Conservation (phyloP, 2,329 filamentous ascomycete species). For the Venturia nashicola region DNA sequence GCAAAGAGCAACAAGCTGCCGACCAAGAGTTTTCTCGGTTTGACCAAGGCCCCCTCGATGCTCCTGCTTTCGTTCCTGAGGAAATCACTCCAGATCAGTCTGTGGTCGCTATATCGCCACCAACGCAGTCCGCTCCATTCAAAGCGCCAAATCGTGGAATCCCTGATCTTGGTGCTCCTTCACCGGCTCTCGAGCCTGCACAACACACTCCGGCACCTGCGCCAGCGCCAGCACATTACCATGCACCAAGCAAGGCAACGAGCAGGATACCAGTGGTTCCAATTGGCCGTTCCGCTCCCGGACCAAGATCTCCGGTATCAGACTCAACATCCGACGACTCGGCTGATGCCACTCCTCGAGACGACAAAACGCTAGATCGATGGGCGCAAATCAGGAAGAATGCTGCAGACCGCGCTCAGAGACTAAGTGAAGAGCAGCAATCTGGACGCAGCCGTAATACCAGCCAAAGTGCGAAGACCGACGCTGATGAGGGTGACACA, state of each 20-base stretch:
- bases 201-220: background rate
- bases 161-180: background rate
- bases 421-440: slow-evolving; percentile 49
- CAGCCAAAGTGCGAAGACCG: slow-evolving; percentile 36
- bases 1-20: slow-evolving; percentile 46
- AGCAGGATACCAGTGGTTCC: background rate
- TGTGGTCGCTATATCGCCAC: slow-evolving; percentile 2
- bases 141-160: background rate
- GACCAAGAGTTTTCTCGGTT: slow-evolving; percentile 55
- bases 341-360: slow-evolving; percentile 26
- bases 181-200: background rate
- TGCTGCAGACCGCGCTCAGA: slow-evolving; percentile 63
- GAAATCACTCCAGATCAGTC: slow-evolving; percentile 16
- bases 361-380: slow-evolving; percentile 49
- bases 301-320: slow-evolving; percentile 9
- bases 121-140: background rate
- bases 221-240: background rate
- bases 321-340: slow-evolving; percentile 31
- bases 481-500: slow-evolving; percentile 72
- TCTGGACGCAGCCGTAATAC: slow-evolving; percentile 36
- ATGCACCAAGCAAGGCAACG: background rate
- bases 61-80: slow-evolving; percentile 66
- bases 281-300: background rate
- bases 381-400: slow-evolving; percentile 97
- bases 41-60: slow-evolving; percentile 74